Conservation (phyloP, 305 asterid species). For the Petunia hybrid region DNA sequence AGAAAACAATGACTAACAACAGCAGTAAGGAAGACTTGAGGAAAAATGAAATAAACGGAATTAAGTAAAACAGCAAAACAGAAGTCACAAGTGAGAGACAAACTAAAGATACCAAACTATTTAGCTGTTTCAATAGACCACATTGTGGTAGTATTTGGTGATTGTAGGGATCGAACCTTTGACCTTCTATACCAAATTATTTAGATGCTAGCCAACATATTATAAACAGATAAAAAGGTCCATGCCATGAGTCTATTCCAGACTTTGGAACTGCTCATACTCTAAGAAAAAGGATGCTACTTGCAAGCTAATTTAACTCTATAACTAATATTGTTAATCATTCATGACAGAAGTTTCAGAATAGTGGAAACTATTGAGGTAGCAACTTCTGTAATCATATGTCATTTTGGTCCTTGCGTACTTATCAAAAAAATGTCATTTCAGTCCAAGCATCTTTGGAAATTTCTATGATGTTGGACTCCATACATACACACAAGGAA, state of each 20-base stretch:
- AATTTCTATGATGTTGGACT: background rate
- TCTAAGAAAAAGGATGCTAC: background rate
- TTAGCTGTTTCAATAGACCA: background rate
- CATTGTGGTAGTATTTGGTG: too few species aligned
- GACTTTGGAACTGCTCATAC: background rate
- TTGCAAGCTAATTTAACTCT: background rate
- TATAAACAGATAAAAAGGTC: background rate
- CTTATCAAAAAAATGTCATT: background rate
- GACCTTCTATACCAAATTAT: background rate
- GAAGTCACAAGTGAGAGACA: background rate
- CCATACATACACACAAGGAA: constrained; percentile 18
- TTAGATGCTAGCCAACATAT: background rate
- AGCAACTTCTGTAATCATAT: background rate
- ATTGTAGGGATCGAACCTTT: too few species aligned
- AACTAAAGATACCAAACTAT: background rate
- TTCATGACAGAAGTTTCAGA: background rate
- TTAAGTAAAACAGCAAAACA: background rate
- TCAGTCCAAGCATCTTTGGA: background rate
- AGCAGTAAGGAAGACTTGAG: background rate
- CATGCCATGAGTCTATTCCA: background rate
- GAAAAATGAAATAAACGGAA: background rate
- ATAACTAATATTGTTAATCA: background rate
- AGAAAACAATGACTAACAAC: background rate
- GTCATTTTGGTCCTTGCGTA: background rate
- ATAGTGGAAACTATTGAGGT: background rate